Conservation (phyloP, 2,329 filamentous ascomycete genomes). For the Ustilaginoidea virens region DNA sequence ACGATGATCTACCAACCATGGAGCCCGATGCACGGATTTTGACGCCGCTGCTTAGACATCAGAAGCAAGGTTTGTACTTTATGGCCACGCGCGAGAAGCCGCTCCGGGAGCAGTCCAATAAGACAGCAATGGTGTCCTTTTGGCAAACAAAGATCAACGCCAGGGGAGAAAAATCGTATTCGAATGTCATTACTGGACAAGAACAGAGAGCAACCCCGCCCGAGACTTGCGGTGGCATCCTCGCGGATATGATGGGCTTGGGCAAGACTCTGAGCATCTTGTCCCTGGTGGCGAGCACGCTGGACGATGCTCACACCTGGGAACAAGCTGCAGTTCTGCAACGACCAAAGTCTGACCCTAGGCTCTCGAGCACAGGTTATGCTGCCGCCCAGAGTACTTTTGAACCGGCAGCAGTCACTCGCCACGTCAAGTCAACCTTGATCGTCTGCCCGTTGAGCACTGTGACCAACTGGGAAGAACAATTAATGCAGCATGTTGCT, state of each 20-base stretch:
- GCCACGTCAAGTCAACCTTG: slow-evolving; percentile 66
- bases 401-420: slow-evolving; percentile 34
- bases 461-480: slow-evolving; percentile 86
- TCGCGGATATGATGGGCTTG: slow-evolving; percentile 82
- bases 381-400: slow-evolving; percentile 21
- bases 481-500: slow-evolving; percentile 69
- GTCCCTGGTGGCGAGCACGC: slow-evolving; percentile 55
- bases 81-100: slow-evolving; percentile 66
- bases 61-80: slow-evolving; percentile 81
- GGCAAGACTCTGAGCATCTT: slow-evolving; percentile 78
- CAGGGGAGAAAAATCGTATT: slow-evolving; percentile 45
- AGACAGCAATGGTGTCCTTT: slow-evolving; percentile 53
- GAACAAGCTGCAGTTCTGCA: slow-evolving; percentile 35
- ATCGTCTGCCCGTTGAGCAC: slow-evolving; percentile 83
- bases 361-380: slow-evolving; percentile 14
- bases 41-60: slow-evolving; percentile 63
- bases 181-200: slow-evolving; percentile 74
- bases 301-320: slow-evolving; percentile 49
- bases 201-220: slow-evolving; percentile 42
- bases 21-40: slow-evolving; percentile 47
- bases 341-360: slow-evolving; percentile 25
- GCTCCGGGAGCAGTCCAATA: slow-evolving; percentile 38
- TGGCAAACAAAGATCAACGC: slow-evolving; percentile 49
- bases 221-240: slow-evolving; percentile 55
- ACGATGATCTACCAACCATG: slow-evolving; percentile 59